Percentiles rank a stretch among this genome's conserved stretches.
phyloP scores from a whole-genome alignment of 1,284 basidiomycete species.

The Sporisorium iseilematis-ciliati region DNA sequence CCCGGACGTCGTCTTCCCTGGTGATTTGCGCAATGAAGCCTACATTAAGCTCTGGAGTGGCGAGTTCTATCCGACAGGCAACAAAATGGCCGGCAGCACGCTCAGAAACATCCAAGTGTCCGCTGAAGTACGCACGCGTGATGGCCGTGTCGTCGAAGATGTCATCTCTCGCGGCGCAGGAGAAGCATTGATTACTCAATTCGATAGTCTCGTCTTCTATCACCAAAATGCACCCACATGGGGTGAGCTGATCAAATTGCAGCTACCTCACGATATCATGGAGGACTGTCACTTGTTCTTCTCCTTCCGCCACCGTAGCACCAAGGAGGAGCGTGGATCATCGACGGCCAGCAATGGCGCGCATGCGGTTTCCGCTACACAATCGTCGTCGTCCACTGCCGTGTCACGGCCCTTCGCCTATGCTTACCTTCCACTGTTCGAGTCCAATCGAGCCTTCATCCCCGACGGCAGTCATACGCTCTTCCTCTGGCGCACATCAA shows the following conservation, averaged over 20 bases:
- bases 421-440: slow-evolving; percentile 88
- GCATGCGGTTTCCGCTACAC: slow-evolving; percentile 4
- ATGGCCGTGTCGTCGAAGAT: slow-evolving; percentile 80
- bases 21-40: slow-evolving; percentile 89
- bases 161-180: slow-evolving; percentile 87
- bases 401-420: slow-evolving; percentile 81
- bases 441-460: slow-evolving; percentile 81
- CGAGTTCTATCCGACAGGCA: slow-evolving; percentile 60
- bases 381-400: slow-evolving; percentile 16
- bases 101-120: slow-evolving; percentile 84
- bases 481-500: slow-evolving; percentile 61
- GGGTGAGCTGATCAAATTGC: slow-evolving; percentile 91
- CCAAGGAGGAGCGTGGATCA: slow-evolving; percentile 66
- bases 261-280: slow-evolving; percentile 78
- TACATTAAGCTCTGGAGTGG: slow-evolving; percentile 78
- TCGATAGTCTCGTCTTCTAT: slow-evolving; percentile 82
- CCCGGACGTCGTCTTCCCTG: slow-evolving; percentile 94
- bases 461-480: slow-evolving; percentile 91
- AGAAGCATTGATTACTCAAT: slow-evolving; percentile 82
- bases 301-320: slow-evolving; percentile 85
- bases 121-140: slow-evolving; percentile 83
- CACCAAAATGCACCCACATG: slow-evolving; percentile 78
- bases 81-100: slow-evolving; percentile 58
- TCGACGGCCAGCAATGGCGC: slow-evolving; percentile 23
- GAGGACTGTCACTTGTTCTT: slow-evolving; percentile 92